Percentiles rank a stretch among this genome's conserved stretches.
Conservation (phyloP, 495 filamentous ascomycete genomes). For the Haplographium delicatum region DNA sequence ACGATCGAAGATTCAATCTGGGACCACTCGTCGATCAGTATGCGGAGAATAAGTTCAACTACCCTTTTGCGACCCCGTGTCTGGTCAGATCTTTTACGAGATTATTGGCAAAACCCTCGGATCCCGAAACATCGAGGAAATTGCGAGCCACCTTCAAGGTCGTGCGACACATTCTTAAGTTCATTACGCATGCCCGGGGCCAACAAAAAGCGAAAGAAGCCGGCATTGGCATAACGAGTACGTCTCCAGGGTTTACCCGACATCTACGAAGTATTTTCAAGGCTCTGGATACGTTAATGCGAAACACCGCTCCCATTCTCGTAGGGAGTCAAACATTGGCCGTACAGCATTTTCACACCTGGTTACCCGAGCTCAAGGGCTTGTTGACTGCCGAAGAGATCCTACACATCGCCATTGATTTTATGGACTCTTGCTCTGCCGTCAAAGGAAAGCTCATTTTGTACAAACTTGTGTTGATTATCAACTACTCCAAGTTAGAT, state of each 20-base stretch:
- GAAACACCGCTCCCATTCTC: slow-evolving; percentile 72
- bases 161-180: slow-evolving; percentile 84
- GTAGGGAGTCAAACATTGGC: slow-evolving; percentile 93
- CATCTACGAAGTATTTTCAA: slow-evolving; percentile 86
- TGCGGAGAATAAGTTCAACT: slow-evolving; percentile 84
- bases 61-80: slow-evolving; percentile 89
- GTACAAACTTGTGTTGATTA: slow-evolving; percentile 88
- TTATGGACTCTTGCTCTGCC: slow-evolving; percentile 82
- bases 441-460: slow-evolving; percentile 93
- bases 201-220: slow-evolving; percentile 87
- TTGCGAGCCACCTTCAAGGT: slow-evolving; percentile 94
- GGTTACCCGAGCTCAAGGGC: slow-evolving; percentile 81
- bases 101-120: slow-evolving; percentile 70
- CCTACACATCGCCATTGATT: slow-evolving; percentile 82
- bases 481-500: slow-evolving; percentile 76
- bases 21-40: slow-evolving; percentile 87
- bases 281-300: slow-evolving; percentile 82
- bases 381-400: slow-evolving; percentile 79
- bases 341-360: slow-evolving; percentile 94
- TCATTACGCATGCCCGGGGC: slow-evolving; percentile 84
- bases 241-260: slow-evolving; percentile 69
- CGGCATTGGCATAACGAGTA: slow-evolving; percentile 79
- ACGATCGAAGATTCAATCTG: slow-evolving; percentile 90
- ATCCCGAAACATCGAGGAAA: slow-evolving; percentile 73
- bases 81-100: slow-evolving; percentile 81